Percentiles rank a stretch among this genome's conserved stretches.
These are phyloP conservation scores for Lactifluus piperatus DNA, from an alignment of 768 basidiomycete species.

Conservation along the genomic window DNA sequence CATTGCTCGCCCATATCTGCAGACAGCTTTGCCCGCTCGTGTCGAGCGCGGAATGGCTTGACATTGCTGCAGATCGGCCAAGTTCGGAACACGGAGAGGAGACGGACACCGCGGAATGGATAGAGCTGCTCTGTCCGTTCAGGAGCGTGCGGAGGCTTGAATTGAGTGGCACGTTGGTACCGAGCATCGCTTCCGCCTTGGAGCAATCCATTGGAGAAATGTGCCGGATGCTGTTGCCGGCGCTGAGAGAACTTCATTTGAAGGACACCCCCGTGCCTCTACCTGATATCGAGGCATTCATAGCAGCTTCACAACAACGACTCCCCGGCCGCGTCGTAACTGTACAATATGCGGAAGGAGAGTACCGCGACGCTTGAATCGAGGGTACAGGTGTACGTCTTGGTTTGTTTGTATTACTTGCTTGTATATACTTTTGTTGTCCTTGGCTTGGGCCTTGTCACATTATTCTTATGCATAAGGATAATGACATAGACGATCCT, in stretches of 20 bases:
- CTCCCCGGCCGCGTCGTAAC: background rate
- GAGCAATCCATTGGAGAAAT: background rate
- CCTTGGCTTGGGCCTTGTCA: too few species aligned
- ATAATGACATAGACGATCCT: too few species aligned
- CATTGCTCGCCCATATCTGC: background rate
- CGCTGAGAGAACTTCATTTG: background rate
- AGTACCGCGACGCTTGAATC: background rate
- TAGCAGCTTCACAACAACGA: background rate
- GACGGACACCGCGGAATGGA: background rate
- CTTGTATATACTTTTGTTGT: too few species aligned
- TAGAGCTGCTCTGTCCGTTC: constrained; percentile 2
- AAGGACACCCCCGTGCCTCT: background rate
- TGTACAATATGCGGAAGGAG: background rate
- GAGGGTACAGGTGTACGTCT: too few species aligned
- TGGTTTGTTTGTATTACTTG: too few species aligned
- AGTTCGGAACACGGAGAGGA: background rate
- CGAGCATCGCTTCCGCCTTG: constrained; percentile 1
- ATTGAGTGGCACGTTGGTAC: background rate
- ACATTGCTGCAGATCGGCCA: background rate
- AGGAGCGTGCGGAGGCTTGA: background rate
- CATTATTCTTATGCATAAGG: too few species aligned
- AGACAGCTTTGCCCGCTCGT: background rate
- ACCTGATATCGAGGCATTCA: background rate
- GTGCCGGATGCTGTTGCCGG: background rate
- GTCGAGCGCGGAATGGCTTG: background rate